These are phyloP conservation scores for Globisporangium alternatum DNA, from an alignment of 352 stramenopile species.

Conservation along the genomic window DNA sequence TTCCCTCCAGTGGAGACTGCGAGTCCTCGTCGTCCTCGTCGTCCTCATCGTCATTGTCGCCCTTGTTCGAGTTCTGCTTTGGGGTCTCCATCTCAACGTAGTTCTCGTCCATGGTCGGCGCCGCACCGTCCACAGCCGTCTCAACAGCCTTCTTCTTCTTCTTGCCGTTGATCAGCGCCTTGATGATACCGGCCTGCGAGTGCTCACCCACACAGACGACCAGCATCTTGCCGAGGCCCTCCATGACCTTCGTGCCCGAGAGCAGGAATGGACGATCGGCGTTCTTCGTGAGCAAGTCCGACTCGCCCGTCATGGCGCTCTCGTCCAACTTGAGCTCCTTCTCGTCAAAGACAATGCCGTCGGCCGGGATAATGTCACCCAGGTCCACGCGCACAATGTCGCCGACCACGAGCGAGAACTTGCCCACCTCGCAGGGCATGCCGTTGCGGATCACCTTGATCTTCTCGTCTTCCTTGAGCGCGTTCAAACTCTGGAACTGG, in stretches of 20 bases:
- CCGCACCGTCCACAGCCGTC: slow-evolving; percentile 14
- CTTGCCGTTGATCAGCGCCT: slow-evolving; percentile 70
- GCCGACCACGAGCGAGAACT: slow-evolving; percentile 86
- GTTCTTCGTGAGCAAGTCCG: slow-evolving; percentile 80
- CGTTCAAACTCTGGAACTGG: slow-evolving; percentile 85
- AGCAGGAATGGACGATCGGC: slow-evolving; percentile 84
- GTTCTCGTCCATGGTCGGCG: slow-evolving; percentile 24
- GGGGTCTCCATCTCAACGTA: slow-evolving; percentile 58
- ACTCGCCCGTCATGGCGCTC: slow-evolving; percentile 88
- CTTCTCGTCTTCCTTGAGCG: slow-evolving; percentile 71
- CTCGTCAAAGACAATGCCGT: slow-evolving; percentile 82
- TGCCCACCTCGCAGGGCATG: slow-evolving; percentile 48
- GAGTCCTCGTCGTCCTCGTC: slow-evolving; percentile 28
- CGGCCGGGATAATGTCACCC: slow-evolving; percentile 90
- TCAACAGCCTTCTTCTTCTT: slow-evolving; percentile 55
- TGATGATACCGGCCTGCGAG: slow-evolving; percentile 91
- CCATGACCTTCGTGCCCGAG: slow-evolving; percentile 90
- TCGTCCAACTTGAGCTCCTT: slow-evolving; percentile 90
- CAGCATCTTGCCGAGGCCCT: slow-evolving; percentile 89
- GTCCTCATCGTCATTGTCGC: slow-evolving; percentile 14
- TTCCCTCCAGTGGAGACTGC: slow-evolving; percentile 62
- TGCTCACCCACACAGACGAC: slow-evolving; percentile 90
- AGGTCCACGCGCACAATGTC: slow-evolving; percentile 81
- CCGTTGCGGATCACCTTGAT: slow-evolving; percentile 79
- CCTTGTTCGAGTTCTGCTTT: slow-evolving; percentile 22